Conservation (phyloP, 768 basidiomycete genomes). For the Boletus huronensis region DNA sequence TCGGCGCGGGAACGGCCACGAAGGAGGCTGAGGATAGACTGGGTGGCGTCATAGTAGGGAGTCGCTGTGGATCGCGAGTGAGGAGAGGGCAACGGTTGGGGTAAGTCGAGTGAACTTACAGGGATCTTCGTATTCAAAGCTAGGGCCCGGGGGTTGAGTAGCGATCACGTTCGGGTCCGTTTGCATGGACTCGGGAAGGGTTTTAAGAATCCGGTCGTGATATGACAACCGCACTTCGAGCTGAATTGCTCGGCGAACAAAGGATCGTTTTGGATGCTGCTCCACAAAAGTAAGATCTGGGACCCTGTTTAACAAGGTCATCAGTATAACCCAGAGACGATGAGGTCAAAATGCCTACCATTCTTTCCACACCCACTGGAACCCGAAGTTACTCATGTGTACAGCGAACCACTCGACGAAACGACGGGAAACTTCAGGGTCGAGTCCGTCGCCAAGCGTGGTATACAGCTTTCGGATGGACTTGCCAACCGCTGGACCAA, state of each 20-base stretch:
- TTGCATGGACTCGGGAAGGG: slow-evolving; percentile 82
- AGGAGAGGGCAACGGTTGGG: neutral
- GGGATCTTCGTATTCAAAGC: slow-evolving; percentile 80
- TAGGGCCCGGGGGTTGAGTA: slow-evolving; percentile 70
- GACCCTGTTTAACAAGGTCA: slow-evolving; percentile 51
- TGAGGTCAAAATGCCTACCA: slow-evolving; percentile 53
- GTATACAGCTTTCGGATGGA: slow-evolving; percentile 85
- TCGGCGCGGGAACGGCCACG: slow-evolving; percentile 78
- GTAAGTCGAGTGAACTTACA: slow-evolving; percentile 38
- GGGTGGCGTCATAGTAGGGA: slow-evolving; percentile 76
- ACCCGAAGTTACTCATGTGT: slow-evolving; percentile 97
- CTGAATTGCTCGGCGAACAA: slow-evolving; percentile 84
- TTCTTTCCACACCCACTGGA: slow-evolving; percentile 99
- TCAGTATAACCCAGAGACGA: neutral
- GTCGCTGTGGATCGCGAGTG: slow-evolving; percentile 46
- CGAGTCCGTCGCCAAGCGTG: slow-evolving; percentile 78
- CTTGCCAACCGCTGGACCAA: slow-evolving; percentile 95
- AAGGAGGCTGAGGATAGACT: slow-evolving; percentile 72
- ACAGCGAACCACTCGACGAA: slow-evolving; percentile 94
- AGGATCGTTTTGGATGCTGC: slow-evolving; percentile 83
- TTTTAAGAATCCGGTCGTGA: slow-evolving; percentile 87
- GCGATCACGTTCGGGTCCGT: slow-evolving; percentile 59
- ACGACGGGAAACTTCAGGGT: slow-evolving; percentile 75
- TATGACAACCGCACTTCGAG: slow-evolving; percentile 90
- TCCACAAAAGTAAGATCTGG: slow-evolving; percentile 71